Evolutionary conservation across 148 eudicot species (phyloP).

Genomic region (Camellia granthamiana): DNA sequence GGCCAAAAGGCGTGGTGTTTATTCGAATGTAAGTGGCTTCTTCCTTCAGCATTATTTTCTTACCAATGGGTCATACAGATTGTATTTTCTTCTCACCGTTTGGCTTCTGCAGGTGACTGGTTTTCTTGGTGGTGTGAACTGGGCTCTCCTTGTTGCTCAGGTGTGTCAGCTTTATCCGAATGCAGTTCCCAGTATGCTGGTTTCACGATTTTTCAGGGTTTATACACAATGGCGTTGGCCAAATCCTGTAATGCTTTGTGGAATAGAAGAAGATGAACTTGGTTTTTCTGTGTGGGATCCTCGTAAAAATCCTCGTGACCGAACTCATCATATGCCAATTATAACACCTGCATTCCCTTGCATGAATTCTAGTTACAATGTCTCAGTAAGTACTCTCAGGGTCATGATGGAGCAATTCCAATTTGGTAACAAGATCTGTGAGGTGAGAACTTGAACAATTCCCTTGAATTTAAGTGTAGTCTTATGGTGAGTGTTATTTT

Average conservation of each 20-base stretch:
- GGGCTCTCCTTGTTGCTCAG: constrained; percentile 93
- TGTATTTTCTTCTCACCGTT: not conserved
- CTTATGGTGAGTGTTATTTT: not conserved
- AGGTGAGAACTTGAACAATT: constrained; percentile 41
- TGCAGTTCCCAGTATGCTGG: constrained; percentile 88
- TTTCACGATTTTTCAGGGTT: constrained; percentile 81
- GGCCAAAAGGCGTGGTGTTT: constrained; percentile 87
- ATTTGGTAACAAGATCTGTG: constrained; percentile 65
- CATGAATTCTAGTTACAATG: constrained; percentile 96
- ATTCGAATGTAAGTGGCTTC: constrained; percentile 68
- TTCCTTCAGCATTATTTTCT: not conserved
- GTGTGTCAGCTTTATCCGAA: constrained; percentile 91
- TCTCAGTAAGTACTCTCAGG: constrained; percentile 75
- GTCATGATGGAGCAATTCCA: constrained; percentile 85
- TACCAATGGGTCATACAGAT: not conserved
- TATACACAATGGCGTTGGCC: constrained; percentile 96
- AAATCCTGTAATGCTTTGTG: constrained; percentile 88
- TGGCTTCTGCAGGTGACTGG: constrained; percentile 65
- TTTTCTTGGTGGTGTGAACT: constrained; percentile 93
- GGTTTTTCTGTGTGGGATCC: constrained; percentile 92
- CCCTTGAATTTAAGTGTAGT: constrained; percentile 2
- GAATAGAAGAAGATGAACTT: constrained; percentile 73
- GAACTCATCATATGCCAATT: constrained; percentile 86
- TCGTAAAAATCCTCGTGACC: constrained; percentile 74
- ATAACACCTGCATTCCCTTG: constrained; percentile 98